Conservation (phyloP, 1,284 basidiomycete genomes). For the Cryptococcus deneoformans region DNA sequence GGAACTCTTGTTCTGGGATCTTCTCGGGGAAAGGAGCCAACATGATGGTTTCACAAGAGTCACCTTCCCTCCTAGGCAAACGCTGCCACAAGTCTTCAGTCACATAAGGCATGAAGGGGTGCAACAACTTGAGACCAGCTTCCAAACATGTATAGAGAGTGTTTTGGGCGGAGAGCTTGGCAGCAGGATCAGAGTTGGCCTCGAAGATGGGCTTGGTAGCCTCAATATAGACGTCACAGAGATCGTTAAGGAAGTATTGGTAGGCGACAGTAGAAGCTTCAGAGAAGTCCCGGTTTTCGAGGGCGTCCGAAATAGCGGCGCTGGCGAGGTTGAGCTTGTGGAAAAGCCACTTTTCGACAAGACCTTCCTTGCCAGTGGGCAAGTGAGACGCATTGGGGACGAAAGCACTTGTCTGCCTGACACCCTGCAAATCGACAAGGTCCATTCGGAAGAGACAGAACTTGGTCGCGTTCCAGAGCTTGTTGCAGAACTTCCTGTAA, state of each 20-base stretch:
- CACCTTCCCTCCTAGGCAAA: conserved; percentile 77
- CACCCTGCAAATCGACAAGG: conserved; percentile 47
- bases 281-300: conserved; percentile 89
- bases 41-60: conserved; percentile 84
- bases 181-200: conserved; percentile 61
- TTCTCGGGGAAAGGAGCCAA: conserved; percentile 75
- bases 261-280: conserved; percentile 70
- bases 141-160: conserved; percentile 96
- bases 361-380: conserved; percentile 83
- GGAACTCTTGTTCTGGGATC: conserved; percentile 59
- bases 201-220: conserved; percentile 98
- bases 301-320: conserved; percentile 68
- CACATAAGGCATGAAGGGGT: conserved; percentile 99
- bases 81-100: conserved; percentile 99
- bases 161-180: conserved; percentile 82
- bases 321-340: conserved; percentile 88
- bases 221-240: conserved; percentile 99
- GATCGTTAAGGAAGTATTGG: conserved; percentile 97
- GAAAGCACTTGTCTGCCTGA: conserved; percentile 58
- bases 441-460: conserved; percentile 96
- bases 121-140: conserved; percentile 80
- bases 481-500: conserved; percentile 99
- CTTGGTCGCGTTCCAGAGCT: conserved; percentile 99
- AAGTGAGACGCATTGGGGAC: conserved; percentile 67
- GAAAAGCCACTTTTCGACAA: conserved; percentile 94